phyloP scores from a whole-genome alignment of 192 early-diverging fungal genomes.

The Diversispora eburnea region DNA sequence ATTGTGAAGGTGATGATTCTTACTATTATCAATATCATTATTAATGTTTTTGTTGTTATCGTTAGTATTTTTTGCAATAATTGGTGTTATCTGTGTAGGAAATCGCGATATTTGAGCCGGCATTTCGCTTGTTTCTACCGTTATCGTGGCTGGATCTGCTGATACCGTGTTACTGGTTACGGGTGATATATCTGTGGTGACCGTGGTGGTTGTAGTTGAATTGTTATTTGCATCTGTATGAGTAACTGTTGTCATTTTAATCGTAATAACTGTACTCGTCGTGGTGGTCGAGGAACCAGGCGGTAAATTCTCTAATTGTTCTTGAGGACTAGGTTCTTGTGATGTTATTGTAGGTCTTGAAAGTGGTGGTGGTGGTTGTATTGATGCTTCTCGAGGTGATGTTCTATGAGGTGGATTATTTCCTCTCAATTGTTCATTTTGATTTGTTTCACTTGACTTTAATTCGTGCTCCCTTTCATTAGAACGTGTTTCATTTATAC shows the following conservation, averaged over 20 bases:
- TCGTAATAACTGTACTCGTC: conserved; percentile 12
- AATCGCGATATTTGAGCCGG: not conserved
- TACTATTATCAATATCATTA: too few relatives aligned
- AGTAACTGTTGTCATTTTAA: conserved; percentile 14
- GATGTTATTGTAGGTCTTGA: not conserved
- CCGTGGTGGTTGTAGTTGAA: conserved; percentile 6
- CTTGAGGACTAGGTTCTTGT: not conserved
- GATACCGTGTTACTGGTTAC: conserved; percentile 7
- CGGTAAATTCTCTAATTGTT: not conserved
- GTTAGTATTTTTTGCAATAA: not conserved
- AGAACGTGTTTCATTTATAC: too few relatives aligned
- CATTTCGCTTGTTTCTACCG: conserved; percentile 8
- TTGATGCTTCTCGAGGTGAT: not conserved
- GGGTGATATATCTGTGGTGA: conserved; percentile 10
- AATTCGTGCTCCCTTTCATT: too few relatives aligned
- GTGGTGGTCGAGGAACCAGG: conserved; percentile 10
- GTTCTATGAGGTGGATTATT: not conserved
- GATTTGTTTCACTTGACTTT: too few relatives aligned
- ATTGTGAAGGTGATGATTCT: too few relatives aligned
- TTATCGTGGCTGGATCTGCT: not conserved
- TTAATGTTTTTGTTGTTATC: not conserved
- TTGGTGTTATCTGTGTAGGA: conserved; percentile 9
- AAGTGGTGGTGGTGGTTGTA: not conserved
- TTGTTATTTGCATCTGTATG: conserved; percentile 8
- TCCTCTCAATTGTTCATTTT: not conserved